A percentile compares a stretch with the other conserved stretches of the same genome.
phyloP scores from a whole-genome alignment of 768 basidiomycete genomes.

The Amanita pallidorosea region DNA sequence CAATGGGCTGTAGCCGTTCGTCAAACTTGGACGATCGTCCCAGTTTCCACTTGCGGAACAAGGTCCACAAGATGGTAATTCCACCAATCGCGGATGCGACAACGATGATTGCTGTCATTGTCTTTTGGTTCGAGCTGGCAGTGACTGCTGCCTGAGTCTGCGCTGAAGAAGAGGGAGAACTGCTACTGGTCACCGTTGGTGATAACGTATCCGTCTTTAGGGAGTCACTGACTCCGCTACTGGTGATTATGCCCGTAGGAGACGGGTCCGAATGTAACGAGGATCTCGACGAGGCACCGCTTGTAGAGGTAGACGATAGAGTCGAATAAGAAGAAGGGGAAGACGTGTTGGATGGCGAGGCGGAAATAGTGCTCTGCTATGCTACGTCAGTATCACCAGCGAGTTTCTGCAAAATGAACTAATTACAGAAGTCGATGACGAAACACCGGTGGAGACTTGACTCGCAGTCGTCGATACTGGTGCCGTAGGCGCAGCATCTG shows the following conservation, averaged over 20 bases:
- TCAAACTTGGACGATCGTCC: constrained; percentile 73
- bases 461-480: background rate
- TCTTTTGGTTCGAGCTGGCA: constrained; percentile 20
- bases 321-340: constrained; percentile 7
- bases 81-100: constrained; percentile 61
- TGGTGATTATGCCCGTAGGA: constrained; percentile 8
- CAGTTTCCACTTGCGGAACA: constrained; percentile 91
- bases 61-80: constrained; percentile 70
- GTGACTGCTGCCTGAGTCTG: constrained; percentile 12
- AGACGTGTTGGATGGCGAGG: constrained; percentile 7
- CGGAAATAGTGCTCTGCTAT: background rate
- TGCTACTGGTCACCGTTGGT: constrained; percentile 16
- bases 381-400: background rate
- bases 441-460: background rate
- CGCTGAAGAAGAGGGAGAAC: constrained; percentile 19
- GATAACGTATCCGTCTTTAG: constrained; percentile 12
- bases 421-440: background rate
- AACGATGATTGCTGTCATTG: constrained; percentile 57
- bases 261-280: constrained; percentile 6
- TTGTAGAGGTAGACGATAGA: constrained; percentile 7
- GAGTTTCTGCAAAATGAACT: background rate
- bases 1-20: constrained; percentile 77
- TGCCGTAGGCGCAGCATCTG: constrained; percentile 10
- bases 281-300: constrained; percentile 10
- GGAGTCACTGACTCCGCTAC: constrained; percentile 7